Conservation (phyloP, 371 early-diverging fungal species). For the Mucor mucedo region DNA sequence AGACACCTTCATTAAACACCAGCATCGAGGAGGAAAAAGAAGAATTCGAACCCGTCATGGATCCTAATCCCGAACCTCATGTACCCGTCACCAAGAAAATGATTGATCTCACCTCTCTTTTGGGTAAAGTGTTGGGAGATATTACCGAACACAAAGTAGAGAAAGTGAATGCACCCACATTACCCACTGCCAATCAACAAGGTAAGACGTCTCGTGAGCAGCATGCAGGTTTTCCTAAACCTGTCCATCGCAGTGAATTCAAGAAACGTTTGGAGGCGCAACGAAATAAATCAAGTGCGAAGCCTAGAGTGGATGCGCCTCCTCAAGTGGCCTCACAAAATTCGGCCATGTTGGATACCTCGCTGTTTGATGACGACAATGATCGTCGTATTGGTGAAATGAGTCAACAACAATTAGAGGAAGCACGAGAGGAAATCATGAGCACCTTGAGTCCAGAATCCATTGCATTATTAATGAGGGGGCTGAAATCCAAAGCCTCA, state of each 20-base stretch:
- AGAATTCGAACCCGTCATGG: conserved; percentile 33
- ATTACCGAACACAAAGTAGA: conserved; percentile 53
- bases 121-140: conserved; percentile 52
- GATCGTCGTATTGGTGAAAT: conserved; percentile 55
- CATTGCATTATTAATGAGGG: conserved; percentile 50
- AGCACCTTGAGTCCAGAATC: conserved; percentile 60
- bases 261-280: conserved; percentile 37
- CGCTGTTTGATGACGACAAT: conserved; percentile 55
- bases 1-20: conserved; percentile 18
- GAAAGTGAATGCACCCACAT: conserved; percentile 30
- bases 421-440: conserved; percentile 63
- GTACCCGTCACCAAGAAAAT: conserved; percentile 46
- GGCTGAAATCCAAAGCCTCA: background rate
- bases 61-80: conserved; percentile 38
- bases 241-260: conserved; percentile 57
- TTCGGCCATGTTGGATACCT: background rate
- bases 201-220: conserved; percentile 33
- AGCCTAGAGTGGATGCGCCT: conserved; percentile 19
- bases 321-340: conserved; percentile 15
- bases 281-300: conserved; percentile 12
- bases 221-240: conserved; percentile 58
- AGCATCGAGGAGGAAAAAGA: conserved; percentile 13
- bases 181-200: conserved; percentile 15
- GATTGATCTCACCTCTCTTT: conserved; percentile 53
- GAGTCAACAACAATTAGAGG: conserved; percentile 66